phyloP scores from a whole-genome alignment of 2,329 filamentous ascomycete genomes.

The Westerdykella aurantiaca region DNA sequence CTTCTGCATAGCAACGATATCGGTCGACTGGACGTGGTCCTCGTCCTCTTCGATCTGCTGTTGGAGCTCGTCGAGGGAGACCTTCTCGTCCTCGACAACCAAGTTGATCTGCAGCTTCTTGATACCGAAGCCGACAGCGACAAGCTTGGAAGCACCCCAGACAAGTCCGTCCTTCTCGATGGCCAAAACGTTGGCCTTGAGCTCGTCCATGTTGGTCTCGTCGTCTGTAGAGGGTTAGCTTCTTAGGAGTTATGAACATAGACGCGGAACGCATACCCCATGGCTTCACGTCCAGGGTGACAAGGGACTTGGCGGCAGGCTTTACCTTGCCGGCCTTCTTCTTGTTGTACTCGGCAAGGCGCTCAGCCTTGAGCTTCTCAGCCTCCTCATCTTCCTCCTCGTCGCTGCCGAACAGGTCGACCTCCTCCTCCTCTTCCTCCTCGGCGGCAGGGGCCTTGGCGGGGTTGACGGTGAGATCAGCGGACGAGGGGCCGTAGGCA shows the following conservation, averaged over 20 bases:
- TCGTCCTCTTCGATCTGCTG: slow-evolving; percentile 79
- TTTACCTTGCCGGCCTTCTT: slow-evolving; percentile 96
- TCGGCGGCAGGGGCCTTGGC: slow-evolving; percentile 68
- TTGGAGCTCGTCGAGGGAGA: slow-evolving; percentile 82
- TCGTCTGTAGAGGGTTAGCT: slow-evolving; percentile 56
- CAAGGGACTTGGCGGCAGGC: slow-evolving; percentile 89
- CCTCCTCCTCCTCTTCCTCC: slow-evolving; percentile 62
- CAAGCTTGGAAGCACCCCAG: slow-evolving; percentile 88
- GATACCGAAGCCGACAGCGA: slow-evolving; percentile 92
- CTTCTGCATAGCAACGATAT: slow-evolving; percentile 61
- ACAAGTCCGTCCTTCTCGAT: slow-evolving; percentile 92
- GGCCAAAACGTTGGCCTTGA: slow-evolving; percentile 73
- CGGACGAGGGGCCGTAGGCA: slow-evolving; percentile 80
- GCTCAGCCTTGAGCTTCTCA: slow-evolving; percentile 75
- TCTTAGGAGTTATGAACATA: slow-evolving; percentile 1
- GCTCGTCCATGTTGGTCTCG: slow-evolving; percentile 81
- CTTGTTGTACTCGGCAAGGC: slow-evolving; percentile 86
- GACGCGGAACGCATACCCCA: slow-evolving; percentile 67
- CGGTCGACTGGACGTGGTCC: slow-evolving; percentile 93
- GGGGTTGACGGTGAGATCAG: slow-evolving; percentile 74
- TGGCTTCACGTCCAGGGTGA: slow-evolving; percentile 95
- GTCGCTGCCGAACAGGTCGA: slow-evolving; percentile 90
- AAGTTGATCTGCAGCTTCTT: slow-evolving; percentile 99
- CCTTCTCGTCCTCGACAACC: slow-evolving; percentile 94
- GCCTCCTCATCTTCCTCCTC: slow-evolving; percentile 68